Base-by-base conservation (phyloP, 2,329 filamentous ascomycete genomes). In the Aspergillus tubingensis region DNA sequence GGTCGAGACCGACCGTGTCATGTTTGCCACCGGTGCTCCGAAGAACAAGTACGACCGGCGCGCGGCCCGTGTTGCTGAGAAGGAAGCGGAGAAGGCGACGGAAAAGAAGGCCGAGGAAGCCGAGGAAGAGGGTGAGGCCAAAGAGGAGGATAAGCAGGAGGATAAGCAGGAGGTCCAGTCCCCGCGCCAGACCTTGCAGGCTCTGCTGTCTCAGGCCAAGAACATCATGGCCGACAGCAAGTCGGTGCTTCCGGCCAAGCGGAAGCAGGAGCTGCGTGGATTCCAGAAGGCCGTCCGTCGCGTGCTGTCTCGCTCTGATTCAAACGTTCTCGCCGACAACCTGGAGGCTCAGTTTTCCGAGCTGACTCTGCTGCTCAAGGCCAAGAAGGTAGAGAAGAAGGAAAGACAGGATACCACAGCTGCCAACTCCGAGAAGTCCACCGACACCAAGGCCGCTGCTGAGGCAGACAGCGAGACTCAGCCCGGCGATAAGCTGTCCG, bases 1-100 rank as follows among this genome's bases (percentile, higher is more conserved):
- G 75, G 94, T 99, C 69, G 90, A 97, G 19, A 84, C 91, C 38
- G 91, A 96, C 41, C 87, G 89, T 68, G 95, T 99, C 59, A 84
- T 99, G 77, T 93, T 85, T 70, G 94, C 91, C 36, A 96, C 93
- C 1, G 95, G 95, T 60, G 83, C 85, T 25, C 85, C 86, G 52
- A 95, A 92, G 77, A 77, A 83, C 52, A 72, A 68, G 58, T 58
- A 63, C 19, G 77, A 80, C 62, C 75, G 78, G 55, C 76, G 78
- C 15, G 70, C 74, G 27, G 66, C 68, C 32, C 76, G 78, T 50
- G 48, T 68, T 55, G 65, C 68, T 47, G 66, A 66, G 49, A 67
- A 66, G 61, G 66, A 65, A 62, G 64, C 66, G 47, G 59, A 53
- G 44, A 63, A 68, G 54, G 57, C n/a, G 8, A 19, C 17, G 4